These are phyloP conservation scores for Termitomyces sp. DNA, from an alignment of 768 basidiomycete species.

Conservation along the genomic window DNA sequence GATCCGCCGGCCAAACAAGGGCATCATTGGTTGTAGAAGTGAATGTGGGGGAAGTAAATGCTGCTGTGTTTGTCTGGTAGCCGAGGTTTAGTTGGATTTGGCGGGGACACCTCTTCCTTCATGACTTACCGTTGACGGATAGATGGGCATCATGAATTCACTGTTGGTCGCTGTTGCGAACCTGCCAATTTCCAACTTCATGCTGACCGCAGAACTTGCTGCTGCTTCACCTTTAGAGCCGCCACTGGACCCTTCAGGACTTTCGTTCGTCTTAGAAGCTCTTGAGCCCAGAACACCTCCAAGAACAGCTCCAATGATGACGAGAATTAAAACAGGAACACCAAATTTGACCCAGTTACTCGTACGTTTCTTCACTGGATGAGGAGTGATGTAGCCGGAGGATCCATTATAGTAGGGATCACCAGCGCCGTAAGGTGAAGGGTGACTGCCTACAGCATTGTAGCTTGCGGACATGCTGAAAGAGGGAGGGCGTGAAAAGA, in stretches of 20 bases:
- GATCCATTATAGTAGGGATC: conserved; percentile 69
- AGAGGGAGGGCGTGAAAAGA: conserved; percentile 7
- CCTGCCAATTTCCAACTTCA: conserved; percentile 55
- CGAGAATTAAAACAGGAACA: conserved; percentile 57
- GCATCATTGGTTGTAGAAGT: conserved; percentile 43
- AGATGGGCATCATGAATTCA: conserved; percentile 76
- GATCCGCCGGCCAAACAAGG: conserved; percentile 75
- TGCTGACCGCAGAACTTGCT: conserved; percentile 52
- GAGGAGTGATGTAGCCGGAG: conserved; percentile 62
- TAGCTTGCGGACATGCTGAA: conserved; percentile 31
- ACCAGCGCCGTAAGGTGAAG: conserved; percentile 42
- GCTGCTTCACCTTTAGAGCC: conserved; percentile 36
- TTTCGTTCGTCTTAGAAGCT: conserved; percentile 33
- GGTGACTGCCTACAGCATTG: conserved; percentile 18
- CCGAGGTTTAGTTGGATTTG: neutral
- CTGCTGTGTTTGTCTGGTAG: conserved; percentile 67
- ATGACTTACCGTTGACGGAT: conserved; percentile 78
- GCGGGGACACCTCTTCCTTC: neutral
- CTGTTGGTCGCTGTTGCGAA: conserved; percentile 79
- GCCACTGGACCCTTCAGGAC: conserved; percentile 20
- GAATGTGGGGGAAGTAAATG: conserved; percentile 70
- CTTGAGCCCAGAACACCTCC: conserved; percentile 78
- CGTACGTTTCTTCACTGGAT: conserved; percentile 41
- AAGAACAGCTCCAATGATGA: conserved; percentile 63
- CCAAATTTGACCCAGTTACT: conserved; percentile 78